A percentile compares a stretch with the other conserved stretches of the same genome.
phyloP scores from a whole-genome alignment of 495 filamentous ascomycete species.

The Lichina pygmaea region DNA sequence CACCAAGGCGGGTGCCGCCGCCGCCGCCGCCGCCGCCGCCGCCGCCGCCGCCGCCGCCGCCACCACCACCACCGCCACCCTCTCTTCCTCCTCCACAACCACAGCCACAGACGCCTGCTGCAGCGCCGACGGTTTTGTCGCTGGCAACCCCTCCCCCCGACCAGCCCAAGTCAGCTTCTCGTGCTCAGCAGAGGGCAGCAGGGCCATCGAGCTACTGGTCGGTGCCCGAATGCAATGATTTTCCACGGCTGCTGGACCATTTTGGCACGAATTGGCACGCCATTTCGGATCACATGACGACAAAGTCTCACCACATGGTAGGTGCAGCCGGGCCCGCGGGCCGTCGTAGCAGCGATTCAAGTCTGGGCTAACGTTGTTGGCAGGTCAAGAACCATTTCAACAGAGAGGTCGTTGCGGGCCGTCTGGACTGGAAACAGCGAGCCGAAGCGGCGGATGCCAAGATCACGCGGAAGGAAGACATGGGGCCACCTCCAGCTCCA shows the following conservation, averaged over 20 bases:
- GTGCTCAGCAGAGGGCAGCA: neutral
- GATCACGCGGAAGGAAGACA: constrained; percentile 38
- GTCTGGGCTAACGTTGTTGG: constrained; percentile 1
- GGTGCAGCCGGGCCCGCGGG: constrained; percentile 6
- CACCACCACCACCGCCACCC: no score
- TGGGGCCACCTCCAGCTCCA: constrained; percentile 35
- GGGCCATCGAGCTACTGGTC: constrained; percentile 87
- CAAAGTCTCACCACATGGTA: constrained; percentile 90
- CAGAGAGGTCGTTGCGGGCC: constrained; percentile 42
- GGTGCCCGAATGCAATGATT: constrained; percentile 68
- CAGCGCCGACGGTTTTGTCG: no score
- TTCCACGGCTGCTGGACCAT: constrained; percentile 44
- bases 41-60: no score
- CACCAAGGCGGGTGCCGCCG: no score
- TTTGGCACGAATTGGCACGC: constrained; percentile 74
- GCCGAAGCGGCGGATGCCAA: constrained; percentile 45
- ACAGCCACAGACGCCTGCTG: no score
- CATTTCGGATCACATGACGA: constrained; percentile 67
- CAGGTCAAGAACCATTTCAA: constrained; percentile 87
- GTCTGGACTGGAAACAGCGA: constrained; percentile 39
- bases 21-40: no score
- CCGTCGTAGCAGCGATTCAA: neutral
- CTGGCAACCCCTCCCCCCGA: no score
- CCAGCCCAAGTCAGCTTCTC: neutral
- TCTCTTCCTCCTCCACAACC: no score